These are phyloP conservation scores for Cichorium intybus DNA, from an alignment of 140 eudicot genomes.

Conservation along the genomic window DNA sequence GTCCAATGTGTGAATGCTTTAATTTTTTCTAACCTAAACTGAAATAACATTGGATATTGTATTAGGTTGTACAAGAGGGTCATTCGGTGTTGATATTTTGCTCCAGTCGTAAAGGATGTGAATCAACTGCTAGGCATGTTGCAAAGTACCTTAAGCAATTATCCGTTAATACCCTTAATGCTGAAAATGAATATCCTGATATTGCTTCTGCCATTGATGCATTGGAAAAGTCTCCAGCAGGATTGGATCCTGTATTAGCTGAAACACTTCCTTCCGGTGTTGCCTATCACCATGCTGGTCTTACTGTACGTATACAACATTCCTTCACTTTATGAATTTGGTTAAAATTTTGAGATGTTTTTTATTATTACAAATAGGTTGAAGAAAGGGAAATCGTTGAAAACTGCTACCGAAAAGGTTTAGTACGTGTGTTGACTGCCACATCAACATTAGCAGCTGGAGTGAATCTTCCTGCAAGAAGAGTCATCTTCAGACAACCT, in stretches of 20 bases:
- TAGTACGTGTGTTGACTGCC: conserved; percentile 91
- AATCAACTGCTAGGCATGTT: conserved; percentile 88
- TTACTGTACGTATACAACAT: conserved; percentile 65
- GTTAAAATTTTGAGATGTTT: conserved; percentile 18
- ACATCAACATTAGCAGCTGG: conserved; percentile 99
- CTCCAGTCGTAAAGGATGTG: conserved; percentile 98
- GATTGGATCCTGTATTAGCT: conserved; percentile 83
- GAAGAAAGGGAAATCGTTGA: conserved; percentile 98
- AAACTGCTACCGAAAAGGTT: conserved; percentile 94
- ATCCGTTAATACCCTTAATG: conserved; percentile 38
- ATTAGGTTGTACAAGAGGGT: conserved; percentile 97
- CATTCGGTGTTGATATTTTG: conserved; percentile 92
- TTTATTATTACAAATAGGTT: conserved; percentile 46
- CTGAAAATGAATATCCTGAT: conserved; percentile 57
- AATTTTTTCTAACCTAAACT: not conserved
- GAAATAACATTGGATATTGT: conserved; percentile 7
- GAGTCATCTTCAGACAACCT: conserved; percentile 97
- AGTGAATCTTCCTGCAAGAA: conserved; percentile 93
- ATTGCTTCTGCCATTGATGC: conserved; percentile 70
- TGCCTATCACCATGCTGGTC: conserved; percentile 99
- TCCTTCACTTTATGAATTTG: too few species aligned
- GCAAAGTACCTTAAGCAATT: conserved; percentile 71
- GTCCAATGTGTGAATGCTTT: not conserved
- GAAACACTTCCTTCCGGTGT: conserved; percentile 92
- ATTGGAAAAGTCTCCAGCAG: conserved; percentile 81